These are phyloP conservation scores for Pseudopyricularia javanii DNA, from an alignment of 2,329 filamentous ascomycete species.

Conservation along the genomic window DNA sequence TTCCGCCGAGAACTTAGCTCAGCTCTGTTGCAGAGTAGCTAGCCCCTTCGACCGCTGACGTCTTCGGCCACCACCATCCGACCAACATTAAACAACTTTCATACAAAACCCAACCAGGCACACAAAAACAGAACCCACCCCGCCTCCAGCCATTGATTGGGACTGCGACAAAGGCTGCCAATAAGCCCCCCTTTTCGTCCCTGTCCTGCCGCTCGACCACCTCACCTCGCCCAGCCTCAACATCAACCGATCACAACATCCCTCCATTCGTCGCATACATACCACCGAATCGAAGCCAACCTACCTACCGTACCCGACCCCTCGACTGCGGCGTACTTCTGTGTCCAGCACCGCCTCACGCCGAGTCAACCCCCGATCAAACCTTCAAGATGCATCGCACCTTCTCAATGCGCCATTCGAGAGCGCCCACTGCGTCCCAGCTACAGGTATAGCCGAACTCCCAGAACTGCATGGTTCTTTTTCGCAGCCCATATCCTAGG, in stretches of 20 bases:
- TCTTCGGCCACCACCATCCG: not conserved
- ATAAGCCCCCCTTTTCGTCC: not conserved
- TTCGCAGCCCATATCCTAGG: not conserved
- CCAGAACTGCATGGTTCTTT: too few relatives aligned
- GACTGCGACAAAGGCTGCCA: not conserved
- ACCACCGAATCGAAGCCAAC: not conserved
- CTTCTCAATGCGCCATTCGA: slow-evolving; percentile 95
- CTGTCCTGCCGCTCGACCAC: not conserved
- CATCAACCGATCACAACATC: not conserved
- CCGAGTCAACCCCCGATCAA: not conserved
- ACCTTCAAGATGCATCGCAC: slow-evolving; percentile 76
- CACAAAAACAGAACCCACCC: not conserved
- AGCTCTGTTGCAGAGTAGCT: not conserved
- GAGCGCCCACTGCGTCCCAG: slow-evolving; percentile 85
- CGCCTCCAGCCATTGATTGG: not conserved
- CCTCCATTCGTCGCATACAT: not conserved
- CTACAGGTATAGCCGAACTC: slow-evolving; percentile 32
- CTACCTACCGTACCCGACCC: not conserved
- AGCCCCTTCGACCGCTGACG: not conserved
- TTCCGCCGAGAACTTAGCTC: not conserved
- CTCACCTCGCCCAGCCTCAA: not conserved
- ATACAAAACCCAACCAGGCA: not conserved
- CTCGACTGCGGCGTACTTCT: not conserved
- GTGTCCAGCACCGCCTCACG: not conserved
- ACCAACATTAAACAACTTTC: not conserved